Base-by-base conservation (phyloP, 306 rosid genomes). In the Rosa chinensis region DNA sequence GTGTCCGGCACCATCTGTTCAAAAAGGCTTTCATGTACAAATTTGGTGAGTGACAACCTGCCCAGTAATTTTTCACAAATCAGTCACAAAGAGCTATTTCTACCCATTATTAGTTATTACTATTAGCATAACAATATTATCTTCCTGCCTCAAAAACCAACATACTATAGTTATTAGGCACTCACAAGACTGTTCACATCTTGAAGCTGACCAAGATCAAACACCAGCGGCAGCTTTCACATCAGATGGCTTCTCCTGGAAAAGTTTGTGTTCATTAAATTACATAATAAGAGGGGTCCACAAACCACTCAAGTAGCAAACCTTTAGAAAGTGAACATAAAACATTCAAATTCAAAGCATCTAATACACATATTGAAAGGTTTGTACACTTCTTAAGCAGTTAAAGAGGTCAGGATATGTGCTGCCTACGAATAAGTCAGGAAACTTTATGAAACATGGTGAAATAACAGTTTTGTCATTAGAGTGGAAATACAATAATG, bases 201-300 rank as follows among this genome's bases (percentile, higher is more conserved):
- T 72, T 42, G 10, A 45, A 70, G 72, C 79, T 69, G 28, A 72
- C 23, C 49, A 14, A 1, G 10, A 74, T 50, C 77, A 75, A 56
- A 83, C 85, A 70, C 96, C 89, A 2, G 94, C 90, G 5, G 87
- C 86, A 76, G 97, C 82, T 85, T 88, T 96, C n/a, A 44, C 84
- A 79, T 87, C 91, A 16, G 90, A 91, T 23, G 83, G 42, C 89
- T 84, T 89, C 49, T 88, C 96, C 98, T 96, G 85, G 20, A 75
- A 72, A 80, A 58, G 86, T 82, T 47, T 40, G n/a, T 10, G 86
- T 78, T 23, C 50, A 49, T 43, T 37, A 78, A 42, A 80, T 59
- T 75, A 80, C 21, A 72, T 16, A 35, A 73, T 76, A 28, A 76
- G 74, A 67, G 32, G 32, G 72, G 64, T 23, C 52, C 70, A 79